These are phyloP conservation scores for Cyclotella kingstonii DNA, from an alignment of 108 stramenopile species.

Conservation along the genomic window DNA sequence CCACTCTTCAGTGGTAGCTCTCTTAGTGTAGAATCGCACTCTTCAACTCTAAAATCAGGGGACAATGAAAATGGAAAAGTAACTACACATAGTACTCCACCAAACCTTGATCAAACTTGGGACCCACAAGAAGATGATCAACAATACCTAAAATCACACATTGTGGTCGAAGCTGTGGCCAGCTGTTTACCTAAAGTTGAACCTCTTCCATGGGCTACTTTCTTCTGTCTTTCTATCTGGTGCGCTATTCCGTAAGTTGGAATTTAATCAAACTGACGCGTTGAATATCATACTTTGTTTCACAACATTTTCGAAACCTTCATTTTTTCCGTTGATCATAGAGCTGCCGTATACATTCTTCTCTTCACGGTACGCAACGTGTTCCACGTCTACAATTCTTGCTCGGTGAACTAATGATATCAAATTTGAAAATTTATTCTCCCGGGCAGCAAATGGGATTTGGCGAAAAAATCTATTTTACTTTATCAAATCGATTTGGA, in stretches of 20 bases:
- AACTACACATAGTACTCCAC: no score
- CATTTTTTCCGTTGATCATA: not conserved
- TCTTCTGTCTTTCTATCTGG: constrained; percentile 33
- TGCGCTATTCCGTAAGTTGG: constrained; percentile 31
- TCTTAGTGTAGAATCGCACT: no score
- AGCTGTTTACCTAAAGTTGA: constrained; percentile 27
- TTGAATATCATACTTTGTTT: not conserved
- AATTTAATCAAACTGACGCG: not conserved
- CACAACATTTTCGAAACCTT: not conserved
- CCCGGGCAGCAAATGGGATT: constrained; percentile 43
- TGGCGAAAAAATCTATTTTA: constrained; percentile 37
- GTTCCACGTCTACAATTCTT: not conserved
- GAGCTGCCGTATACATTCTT: constrained; percentile 16
- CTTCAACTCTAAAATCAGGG: no score
- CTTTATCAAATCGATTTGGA: constrained; percentile 32
- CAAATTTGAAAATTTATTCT: no score
- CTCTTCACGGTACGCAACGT: constrained; percentile 23
- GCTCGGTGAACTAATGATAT: no score
- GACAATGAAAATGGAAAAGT: no score
- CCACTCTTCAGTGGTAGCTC: no score
- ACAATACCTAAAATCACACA: no score
- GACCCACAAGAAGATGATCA: no score
- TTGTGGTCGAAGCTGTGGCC: no score
- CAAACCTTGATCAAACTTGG: no score
- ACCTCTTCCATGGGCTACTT: constrained; percentile 28